phyloP scores from a whole-genome alignment of 352 stramenopile species.

The Phytophthora sojae region DNA sequence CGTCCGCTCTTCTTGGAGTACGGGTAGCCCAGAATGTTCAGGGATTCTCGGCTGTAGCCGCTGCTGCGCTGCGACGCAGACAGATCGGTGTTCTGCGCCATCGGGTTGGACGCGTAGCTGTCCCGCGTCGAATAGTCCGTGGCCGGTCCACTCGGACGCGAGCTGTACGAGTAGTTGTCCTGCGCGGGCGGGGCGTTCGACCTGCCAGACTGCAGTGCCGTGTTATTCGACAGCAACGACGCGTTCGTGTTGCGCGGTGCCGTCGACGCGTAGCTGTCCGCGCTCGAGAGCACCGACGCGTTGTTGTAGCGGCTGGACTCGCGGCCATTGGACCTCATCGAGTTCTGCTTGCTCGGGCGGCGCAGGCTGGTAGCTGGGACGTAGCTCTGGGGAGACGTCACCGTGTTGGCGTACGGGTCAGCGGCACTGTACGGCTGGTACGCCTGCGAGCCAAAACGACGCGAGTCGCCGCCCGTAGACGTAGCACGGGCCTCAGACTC shows the following conservation, averaged over 20 bases:
- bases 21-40: slow-evolving; percentile 86
- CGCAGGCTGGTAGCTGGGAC: slow-evolving; percentile 74
- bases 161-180: slow-evolving; percentile 28
- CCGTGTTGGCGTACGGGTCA: slow-evolving; percentile 47
- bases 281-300: slow-evolving; percentile 28
- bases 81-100: slow-evolving; percentile 27
- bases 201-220: slow-evolving; percentile 23
- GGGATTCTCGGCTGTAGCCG: slow-evolving; percentile 79
- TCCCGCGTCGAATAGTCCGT: slow-evolving; percentile 29
- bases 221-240: slow-evolving; percentile 42
- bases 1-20: slow-evolving; percentile 81
- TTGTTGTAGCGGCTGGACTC: slow-evolving; percentile 37
- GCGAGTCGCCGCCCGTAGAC: slow-evolving; percentile 21
- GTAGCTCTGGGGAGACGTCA: slow-evolving; percentile 84
- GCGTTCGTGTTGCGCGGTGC: slow-evolving; percentile 37
- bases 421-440: slow-evolving; percentile 35
- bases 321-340: slow-evolving; percentile 26
- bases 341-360: slow-evolving; percentile 51
- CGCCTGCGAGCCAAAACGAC: slow-evolving; percentile 26
- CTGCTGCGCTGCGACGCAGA: slow-evolving; percentile 39
- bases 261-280: slow-evolving; percentile 43
- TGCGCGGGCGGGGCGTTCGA: slow-evolving; percentile 15
- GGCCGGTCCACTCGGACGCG: slow-evolving; percentile 16
- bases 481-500: slow-evolving; percentile 59
- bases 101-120: slow-evolving; percentile 29